Percentiles rank a stretch among this genome's conserved stretches.
phyloP scores from a whole-genome alignment of 345 rosid genomes.

The Citrus hindsii region DNA sequence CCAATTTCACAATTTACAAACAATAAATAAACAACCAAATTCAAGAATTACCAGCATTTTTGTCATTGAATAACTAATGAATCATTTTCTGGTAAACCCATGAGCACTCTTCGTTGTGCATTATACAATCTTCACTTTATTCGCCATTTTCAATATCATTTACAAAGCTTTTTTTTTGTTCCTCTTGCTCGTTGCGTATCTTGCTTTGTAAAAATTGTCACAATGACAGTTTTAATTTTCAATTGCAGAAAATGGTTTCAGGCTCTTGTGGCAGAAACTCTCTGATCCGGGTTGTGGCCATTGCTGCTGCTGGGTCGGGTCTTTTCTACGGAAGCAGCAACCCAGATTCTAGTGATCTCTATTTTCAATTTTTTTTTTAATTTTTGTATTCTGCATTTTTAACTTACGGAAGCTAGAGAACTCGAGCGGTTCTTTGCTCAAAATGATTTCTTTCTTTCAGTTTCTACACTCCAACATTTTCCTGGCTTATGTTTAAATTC shows the following conservation, averaged over 20 bases:
- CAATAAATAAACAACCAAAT: not conserved
- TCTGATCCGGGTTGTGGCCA: conserved; percentile 35
- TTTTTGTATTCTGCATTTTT: not conserved
- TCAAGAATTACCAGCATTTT: not conserved
- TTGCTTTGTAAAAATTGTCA: not conserved
- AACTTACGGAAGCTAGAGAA: not conserved
- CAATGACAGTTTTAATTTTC: not conserved
- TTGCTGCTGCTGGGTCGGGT: conserved; percentile 45
- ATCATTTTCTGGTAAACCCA: conserved; percentile 27
- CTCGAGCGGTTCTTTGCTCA: not conserved
- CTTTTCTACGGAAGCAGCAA: conserved; percentile 23
- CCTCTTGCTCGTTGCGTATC: not conserved
- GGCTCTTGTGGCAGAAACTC: conserved; percentile 20
- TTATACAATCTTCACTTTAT: not conserved
- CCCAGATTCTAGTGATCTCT: conserved; percentile 38
- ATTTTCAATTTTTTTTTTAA: not conserved
- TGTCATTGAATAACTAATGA: conserved; percentile 15
- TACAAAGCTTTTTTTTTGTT: too few species aligned
- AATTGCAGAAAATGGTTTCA: conserved; percentile 39
- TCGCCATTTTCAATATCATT: not conserved
- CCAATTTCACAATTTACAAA: not conserved
- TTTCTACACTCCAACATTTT: not conserved
- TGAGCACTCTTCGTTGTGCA: not conserved
- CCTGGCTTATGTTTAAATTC: not conserved
- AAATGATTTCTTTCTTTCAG: not conserved